phyloP scores from a whole-genome alignment of 1,284 basidiomycete species.

The Mrakiaceae sp. region DNA sequence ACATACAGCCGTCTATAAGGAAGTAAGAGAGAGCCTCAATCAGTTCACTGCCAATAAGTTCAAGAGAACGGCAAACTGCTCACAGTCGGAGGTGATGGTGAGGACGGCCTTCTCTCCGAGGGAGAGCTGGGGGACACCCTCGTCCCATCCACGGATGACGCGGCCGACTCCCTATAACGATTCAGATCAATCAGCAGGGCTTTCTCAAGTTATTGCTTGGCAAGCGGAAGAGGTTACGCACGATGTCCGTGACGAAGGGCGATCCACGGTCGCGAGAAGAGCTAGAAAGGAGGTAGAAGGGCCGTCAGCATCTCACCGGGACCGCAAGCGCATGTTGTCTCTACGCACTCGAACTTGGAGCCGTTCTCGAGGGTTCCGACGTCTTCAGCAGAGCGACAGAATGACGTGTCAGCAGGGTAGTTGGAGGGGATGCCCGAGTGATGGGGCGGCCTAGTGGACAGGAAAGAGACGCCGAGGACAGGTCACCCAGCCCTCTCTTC shows the following conservation, averaged over 20 bases:
- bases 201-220: no score
- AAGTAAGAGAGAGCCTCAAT: no score
- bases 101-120: slow-evolving; percentile 57
- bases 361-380: slow-evolving; percentile 36
- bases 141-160: slow-evolving; percentile 85
- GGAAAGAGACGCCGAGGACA: no score
- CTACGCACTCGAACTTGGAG: slow-evolving; percentile 32
- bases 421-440: no score
- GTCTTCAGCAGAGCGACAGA: slow-evolving; percentile 18
- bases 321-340: no score
- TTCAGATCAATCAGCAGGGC: no score
- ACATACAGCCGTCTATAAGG: no score
- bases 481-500: no score
- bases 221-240: not conserved
- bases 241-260: slow-evolving; percentile 66
- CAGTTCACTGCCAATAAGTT: no score
- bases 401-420: no score
- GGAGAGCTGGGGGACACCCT: slow-evolving; percentile 66
- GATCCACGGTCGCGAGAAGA: slow-evolving; percentile 37
- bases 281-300: slow-evolving; percentile 2
- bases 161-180: slow-evolving; percentile 44
- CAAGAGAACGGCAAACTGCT: not conserved
- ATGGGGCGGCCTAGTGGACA: no score
- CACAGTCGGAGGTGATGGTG: slow-evolving; percentile 38
- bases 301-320: no score